Evolutionary conservation across 2,329 filamentous ascomycete genomes (phyloP).

Genomic region (Fusarium pseudograminearum): DNA sequence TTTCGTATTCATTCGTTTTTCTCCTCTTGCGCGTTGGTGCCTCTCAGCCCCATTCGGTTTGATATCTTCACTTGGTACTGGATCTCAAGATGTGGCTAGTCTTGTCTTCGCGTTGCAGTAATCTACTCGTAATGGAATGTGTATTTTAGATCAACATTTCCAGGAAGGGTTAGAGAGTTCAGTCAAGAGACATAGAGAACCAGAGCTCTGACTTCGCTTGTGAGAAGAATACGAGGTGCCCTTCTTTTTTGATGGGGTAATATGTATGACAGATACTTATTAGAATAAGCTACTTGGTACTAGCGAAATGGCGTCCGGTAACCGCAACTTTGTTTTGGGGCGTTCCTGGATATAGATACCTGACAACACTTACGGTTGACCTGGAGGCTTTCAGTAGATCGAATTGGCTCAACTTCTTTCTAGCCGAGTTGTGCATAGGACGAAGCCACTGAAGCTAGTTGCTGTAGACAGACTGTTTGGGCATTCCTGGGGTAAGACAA

Average conservation of each 20-base stretch:
- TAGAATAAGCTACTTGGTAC: slow-evolving; percentile 19
- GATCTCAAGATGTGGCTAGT: background rate
- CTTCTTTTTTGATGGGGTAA: background rate
- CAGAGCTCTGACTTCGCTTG: background rate
- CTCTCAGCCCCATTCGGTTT: background rate
- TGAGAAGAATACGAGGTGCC: slow-evolving; percentile 5
- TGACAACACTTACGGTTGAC: background rate
- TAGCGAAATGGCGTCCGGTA: slow-evolving; percentile 16
- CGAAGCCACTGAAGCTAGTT: background rate
- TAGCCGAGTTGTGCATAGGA: background rate
- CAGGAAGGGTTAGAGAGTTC: background rate
- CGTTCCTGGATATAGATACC: slow-evolving; percentile 16
- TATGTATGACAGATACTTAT: background rate
- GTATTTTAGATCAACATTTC: background rate
- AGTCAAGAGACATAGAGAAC: background rate
- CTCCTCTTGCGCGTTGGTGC: background rate
- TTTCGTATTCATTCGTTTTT: slow-evolving; percentile 4
- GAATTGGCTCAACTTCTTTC: slow-evolving; percentile 6
- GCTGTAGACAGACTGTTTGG: background rate
- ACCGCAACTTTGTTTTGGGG: slow-evolving; percentile 30
- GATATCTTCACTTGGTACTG: background rate
- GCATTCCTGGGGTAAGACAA: slow-evolving; percentile 4
- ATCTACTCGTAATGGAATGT: background rate
- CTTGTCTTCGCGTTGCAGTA: background rate
- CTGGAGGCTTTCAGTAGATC: slow-evolving; percentile 3